Evolutionary conservation across 768 basidiomycete genomes (phyloP), one percentile per base, ranked within the genome.

Genomic region (Russula virescens): DNA sequence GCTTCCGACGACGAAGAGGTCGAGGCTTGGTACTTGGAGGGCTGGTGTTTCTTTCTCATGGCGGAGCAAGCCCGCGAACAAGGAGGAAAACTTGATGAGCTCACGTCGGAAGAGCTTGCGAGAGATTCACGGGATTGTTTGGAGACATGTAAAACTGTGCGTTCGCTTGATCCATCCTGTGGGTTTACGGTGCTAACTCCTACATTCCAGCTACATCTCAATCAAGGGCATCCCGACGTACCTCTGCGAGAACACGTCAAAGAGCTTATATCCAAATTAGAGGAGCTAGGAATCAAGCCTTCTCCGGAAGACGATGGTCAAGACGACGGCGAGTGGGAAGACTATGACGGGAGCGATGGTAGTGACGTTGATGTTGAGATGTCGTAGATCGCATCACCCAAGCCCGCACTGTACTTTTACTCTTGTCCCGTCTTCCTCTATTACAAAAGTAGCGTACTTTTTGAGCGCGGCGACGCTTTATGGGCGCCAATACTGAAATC

Each of bases 21-120:
- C 14, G 93, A 95, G 68, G 94, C 87, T 1, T 95, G 94, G 87
- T 96, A 96, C 71, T 82, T 96, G 31, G 93, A 95, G 73, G 94
- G 93, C 57, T 97, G 93, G 93, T 88, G 89, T 66, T 93, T 91
- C 79, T 92, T 85, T 76, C 76, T 95, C 50, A 85, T 90, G 83
- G 82, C 85, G 0, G 87, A 89, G 71, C 82, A 87, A 63, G 83
- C 83, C 9, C 80, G 83, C 63, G 84, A 87, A 68, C 80, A 74
- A 14, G 79, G 78, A 21, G 80, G 73, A 42, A 70, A 68, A 19
- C 63, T 78, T 5, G 78, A 73, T 40, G 83, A 80, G 19, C 68
- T 88, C 65, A 81, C 81, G 4, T 89, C 87, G 83, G 80, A 88
- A 70, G 91, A 94, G 65, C 83, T 94, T 49, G 88, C 84, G 7